A percentile compares a stretch with the other conserved stretches of the same genome.
phyloP scores from a whole-genome alignment of 306 rosid genomes.

The Quillaja saponaria region DNA sequence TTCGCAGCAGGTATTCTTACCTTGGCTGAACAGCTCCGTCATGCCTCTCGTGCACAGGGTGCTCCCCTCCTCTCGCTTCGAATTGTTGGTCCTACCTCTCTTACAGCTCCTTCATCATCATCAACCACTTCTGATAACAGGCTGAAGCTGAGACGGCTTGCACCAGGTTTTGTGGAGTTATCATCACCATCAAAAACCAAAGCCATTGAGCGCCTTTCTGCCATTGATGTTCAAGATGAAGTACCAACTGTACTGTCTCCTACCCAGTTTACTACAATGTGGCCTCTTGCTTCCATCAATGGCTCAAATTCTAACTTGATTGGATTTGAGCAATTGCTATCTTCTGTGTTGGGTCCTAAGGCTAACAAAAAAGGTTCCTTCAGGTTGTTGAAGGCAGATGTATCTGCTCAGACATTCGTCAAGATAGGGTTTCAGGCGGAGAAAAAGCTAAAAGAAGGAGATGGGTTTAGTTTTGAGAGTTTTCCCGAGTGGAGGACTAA shows the following conservation, averaged over 20 bases:
- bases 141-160: conserved; percentile 91
- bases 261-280: conserved; percentile 57
- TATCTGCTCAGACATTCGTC: conserved; percentile 78
- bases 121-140: conserved; percentile 54
- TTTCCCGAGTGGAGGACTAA: conserved; percentile 84
- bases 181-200: conserved; percentile 56
- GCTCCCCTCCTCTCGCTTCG: conserved; percentile 72
- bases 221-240: conserved; percentile 43
- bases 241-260: conserved; percentile 67
- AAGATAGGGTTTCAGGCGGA: conserved; percentile 86
- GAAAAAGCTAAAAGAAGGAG: conserved; percentile 79
- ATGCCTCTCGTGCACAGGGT: conserved; percentile 49
- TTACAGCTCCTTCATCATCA: conserved; percentile 60
- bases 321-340: conserved; percentile 70
- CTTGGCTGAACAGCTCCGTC: conserved; percentile 75
- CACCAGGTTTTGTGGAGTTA: conserved; percentile 92
- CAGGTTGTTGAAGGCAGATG: conserved; percentile 81
- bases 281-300: conserved; percentile 87
- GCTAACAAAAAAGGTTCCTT: conserved; percentile 74
- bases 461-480: conserved; percentile 47
- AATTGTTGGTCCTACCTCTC: conserved; percentile 85
- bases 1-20: conserved; percentile 78
- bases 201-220: conserved; percentile 39
- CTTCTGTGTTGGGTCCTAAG: conserved; percentile 73
- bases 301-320: conserved; percentile 72